A percentile compares a stretch with the other conserved stretches of the same genome.
These are phyloP conservation scores for Diplodia sapinea DNA, from an alignment of 2,329 filamentous ascomycete species.

Conservation along the genomic window DNA sequence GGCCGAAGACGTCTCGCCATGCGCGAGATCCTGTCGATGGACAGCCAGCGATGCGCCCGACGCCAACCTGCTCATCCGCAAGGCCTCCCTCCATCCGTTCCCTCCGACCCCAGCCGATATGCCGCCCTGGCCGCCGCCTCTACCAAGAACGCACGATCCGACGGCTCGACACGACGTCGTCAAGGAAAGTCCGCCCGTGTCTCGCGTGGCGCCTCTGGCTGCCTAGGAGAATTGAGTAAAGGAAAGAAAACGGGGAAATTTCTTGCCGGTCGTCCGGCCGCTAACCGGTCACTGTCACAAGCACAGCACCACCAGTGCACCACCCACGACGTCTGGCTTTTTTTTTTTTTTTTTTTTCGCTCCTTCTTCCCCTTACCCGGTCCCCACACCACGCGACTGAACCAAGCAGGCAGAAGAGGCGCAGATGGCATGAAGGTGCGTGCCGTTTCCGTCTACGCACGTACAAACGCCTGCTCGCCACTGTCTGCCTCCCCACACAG, in stretches of 20 bases:
- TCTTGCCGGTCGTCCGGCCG: constrained; percentile 20
- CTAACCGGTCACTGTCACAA: background rate
- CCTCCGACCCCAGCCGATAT: constrained; percentile 6
- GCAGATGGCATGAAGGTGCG: constrained; percentile 2
- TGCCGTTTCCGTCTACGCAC: constrained; percentile 19
- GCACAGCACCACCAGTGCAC: constrained; percentile 20
- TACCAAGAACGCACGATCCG: background rate
- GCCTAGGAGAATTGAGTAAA: constrained; percentile 1
- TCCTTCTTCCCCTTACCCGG: background rate
- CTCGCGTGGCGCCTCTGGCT: background rate
- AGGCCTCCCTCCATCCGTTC: constrained; percentile 9
- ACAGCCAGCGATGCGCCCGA: background rate
- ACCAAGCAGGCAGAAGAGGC: constrained; percentile 1
- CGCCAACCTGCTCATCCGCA: background rate
- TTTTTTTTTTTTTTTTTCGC: background rate
- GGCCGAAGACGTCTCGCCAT: constrained; percentile 21
- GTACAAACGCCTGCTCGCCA: constrained; percentile 8
- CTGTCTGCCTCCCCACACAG: constrained; percentile 19
- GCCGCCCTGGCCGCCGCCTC: background rate
- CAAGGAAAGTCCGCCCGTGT: constrained; percentile 1
- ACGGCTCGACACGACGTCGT: constrained; percentile 6
- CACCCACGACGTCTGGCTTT: constrained; percentile 1
- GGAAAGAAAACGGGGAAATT: background rate
- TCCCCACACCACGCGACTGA: constrained; percentile 5
- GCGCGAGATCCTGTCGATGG: background rate